Base-by-base conservation (phyloP, 208 protist genomes). In the Naegleria lovaniensis region DNA sequence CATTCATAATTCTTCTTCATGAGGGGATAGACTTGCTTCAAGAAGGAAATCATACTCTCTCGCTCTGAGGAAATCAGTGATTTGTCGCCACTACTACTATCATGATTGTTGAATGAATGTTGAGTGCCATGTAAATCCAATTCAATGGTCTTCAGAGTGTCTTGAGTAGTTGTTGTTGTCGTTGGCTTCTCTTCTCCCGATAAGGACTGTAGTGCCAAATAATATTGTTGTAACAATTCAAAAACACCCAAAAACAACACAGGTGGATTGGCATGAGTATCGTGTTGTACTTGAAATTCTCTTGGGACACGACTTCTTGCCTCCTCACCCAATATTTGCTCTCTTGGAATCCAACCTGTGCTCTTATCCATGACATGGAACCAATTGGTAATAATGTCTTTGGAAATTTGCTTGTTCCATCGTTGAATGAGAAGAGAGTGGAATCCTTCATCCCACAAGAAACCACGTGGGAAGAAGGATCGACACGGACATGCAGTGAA, bases 381-480 rank as follows among this genome's bases (percentile, higher is more conserved):
- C 96, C 96, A 98, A 90, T 93, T 85, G 2, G 58, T 43, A 11
- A 97, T 36, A 22, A 95, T 91, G 36, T 96, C 94, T 1, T 89
- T 75, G 15, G 93, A 89, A 58, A 97, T 52, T 36, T 91, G 40
- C 2, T 90, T 43, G 87, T 96, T 91, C 92, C 93, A 97, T 16
- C n/a, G 41, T 38, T 41, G 88, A 39, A 95, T 85, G n/a, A 96
- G 59, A 16, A 98, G 90, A 90, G 96, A 94, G 90, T 97, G 96
- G 91, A 97, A 98, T 16, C 96, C 96, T 89, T 98, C 96, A 91
- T 98, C 96, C 96, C 96, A 98, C n/a, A 97, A 76, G 88, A 97
- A 98, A 38, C 96, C 96, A 39, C 96, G 91, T 76, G 96, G 96
- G 87, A 97, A 97, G 33, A 95, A 94, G 41, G 94, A 85, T 41